Base-by-base conservation (phyloP, 2,329 filamentous ascomycete genomes). In the Penicillium sp. region DNA sequence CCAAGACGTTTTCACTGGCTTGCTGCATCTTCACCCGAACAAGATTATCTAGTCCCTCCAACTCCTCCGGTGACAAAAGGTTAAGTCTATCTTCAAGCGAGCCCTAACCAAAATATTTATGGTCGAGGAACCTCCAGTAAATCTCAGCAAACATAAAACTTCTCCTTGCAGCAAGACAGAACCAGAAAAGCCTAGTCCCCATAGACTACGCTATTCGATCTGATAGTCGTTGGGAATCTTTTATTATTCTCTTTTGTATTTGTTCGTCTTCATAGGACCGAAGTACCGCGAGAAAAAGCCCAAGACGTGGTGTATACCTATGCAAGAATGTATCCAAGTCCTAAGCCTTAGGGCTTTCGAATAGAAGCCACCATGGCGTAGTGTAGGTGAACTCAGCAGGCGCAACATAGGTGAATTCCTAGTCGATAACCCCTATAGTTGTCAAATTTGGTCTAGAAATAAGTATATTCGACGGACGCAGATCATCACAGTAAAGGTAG, bases 351-450 rank as follows among this genome's bases (percentile, higher is more conserved):
- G 38, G 46, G 47, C 43, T 48, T 54, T 54, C n/a, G 59, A 58
- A 51, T 8, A 62, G 55, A 32, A 60, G 54, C 60, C 56, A 62
- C 59, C 55, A 63, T 6, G 57, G 58, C 18, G 59, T 41, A n/a
- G 41, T 33, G 15, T 55, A 54, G 24, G 50, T 53, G 48, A 59
- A 60, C 51, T 62, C 53, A 32, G 31, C 41, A 24, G 59, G 59
- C 4, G 56, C 52, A 35, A 49, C 51, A 52, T 62, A 57, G 6
- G 54, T 49, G 45, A 32, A 49, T 29, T 49, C 47, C 47, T 24
- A 49, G 23, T 49, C 46, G 37, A 49, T 49, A 46, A 50, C 27
- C 29, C 29, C 13, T 4, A 13, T 32, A 32, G 29, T 32, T 32
- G 29, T 32, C 29, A 32, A 32, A 7, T 32, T 32, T 32, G 29